Evolutionary conservation across 1,284 basidiomycete genomes (phyloP), one percentile per base, ranked within the genome.

Genomic region (Cryptococcus hybrid): DNA sequence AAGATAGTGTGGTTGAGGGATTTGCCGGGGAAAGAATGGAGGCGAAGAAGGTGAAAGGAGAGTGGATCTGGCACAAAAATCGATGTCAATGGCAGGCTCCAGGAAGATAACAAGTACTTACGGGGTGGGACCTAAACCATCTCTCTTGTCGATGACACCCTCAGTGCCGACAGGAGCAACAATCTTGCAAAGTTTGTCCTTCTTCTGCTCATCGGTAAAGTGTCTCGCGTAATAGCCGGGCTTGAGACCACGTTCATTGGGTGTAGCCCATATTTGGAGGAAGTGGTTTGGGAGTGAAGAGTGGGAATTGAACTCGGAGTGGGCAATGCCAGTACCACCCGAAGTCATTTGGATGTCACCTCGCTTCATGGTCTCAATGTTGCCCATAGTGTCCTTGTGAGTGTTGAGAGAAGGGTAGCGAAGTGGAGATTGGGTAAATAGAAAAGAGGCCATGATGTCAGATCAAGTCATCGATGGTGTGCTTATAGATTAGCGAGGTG

Each of bases 281-380:
- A 94, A 92, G 75, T 95, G 88, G 1, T 87, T 86, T 8, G 68
- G 60, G 45, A 68, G 43, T 4, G 54, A 84, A 81, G 63, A 62
- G 63, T 88, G 84, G 70, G 90, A 88, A 60, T 91, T 92, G 78
- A 92, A 82, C 68, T 83, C 82, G 43, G 69, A 71, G 61, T 77
- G 76, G 2, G 63, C 55, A 58, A 79, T 76, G n/a, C 76, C 77
- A 1, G 68, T 73, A 5, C 93, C 92, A 0, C 92, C 87, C 2
- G 87, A 89, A 0, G 92, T 96, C 80, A 95, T 86, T 77, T 97
- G 93, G 43, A 97, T 71, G 67, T 92, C 89, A 1, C 93, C 94
- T 12, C 90, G 85, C 69, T 86, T 86, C 70, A 96, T 84, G 56
- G 92, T 81, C 78, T 97, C 94, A 55, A 84, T 82, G 78, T 96